These are phyloP conservation scores for Syzygium aromaticum DNA, from an alignment of 345 rosid species.

Conservation along the genomic window DNA sequence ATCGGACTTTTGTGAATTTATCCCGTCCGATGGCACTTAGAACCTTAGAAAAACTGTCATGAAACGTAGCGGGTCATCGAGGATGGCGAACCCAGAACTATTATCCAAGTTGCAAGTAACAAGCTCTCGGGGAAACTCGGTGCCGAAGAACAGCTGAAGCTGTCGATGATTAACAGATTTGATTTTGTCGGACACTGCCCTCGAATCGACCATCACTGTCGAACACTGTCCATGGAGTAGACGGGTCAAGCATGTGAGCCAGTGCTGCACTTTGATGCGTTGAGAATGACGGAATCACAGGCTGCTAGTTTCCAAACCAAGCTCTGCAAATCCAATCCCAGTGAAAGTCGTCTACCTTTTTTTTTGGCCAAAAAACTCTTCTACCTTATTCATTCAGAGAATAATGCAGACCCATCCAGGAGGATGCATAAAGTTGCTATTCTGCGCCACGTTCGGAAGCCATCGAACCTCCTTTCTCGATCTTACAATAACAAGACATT, in stretches of 20 bases:
- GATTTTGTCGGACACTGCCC: neutral
- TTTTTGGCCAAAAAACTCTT: neutral
- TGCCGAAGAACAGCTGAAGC: neutral
- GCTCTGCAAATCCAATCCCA: neutral
- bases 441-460: neutral
- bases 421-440: neutral
- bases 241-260: neutral
- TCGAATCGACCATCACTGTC: neutral
- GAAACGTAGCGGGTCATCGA: neutral
- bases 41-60: neutral
- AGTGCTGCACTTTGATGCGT: neutral
- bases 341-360: neutral
- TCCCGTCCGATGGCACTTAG: neutral
- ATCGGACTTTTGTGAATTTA: neutral
- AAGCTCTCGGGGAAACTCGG: neutral
- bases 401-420: neutral
- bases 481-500: neutral
- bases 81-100: neutral
- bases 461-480: neutral
- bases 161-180: neutral
- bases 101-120: too few species aligned
- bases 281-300: neutral
- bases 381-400: neutral
- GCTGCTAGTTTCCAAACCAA: neutral
- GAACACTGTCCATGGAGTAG: neutral